phyloP scores from a whole-genome alignment of 1,139 yeast species.

The Yamadazyma aaseri region DNA sequence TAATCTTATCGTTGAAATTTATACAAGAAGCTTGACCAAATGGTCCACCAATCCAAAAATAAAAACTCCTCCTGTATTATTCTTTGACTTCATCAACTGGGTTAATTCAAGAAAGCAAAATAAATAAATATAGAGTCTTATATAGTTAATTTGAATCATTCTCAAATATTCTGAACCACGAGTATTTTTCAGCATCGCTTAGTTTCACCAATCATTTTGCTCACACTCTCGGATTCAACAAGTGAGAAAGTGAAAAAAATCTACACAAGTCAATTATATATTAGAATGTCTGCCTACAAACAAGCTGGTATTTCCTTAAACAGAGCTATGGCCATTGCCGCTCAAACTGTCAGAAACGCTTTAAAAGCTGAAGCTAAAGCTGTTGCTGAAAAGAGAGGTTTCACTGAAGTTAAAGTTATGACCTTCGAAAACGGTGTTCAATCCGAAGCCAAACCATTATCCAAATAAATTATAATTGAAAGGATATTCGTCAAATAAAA shows the following conservation, averaged over 20 bases:
- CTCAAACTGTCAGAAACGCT: conserved; percentile 83
- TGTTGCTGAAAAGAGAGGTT: conserved; percentile 71
- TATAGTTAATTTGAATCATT: too few species aligned
- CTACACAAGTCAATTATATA: neutral
- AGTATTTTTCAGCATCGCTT: conserved; percentile 2
- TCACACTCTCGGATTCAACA: conserved; percentile 2
- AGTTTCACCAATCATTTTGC: conserved; percentile 5
- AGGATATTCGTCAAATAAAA: neutral
- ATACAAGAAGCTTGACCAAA: conserved; percentile 50
- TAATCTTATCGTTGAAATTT: conserved; percentile 51
- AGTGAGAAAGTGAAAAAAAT: conserved; percentile 1
- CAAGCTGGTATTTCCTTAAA: conserved; percentile 86
- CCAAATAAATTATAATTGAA: conserved; percentile 13
- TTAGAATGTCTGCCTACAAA: conserved; percentile 73
- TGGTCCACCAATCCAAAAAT: conserved; percentile 57
- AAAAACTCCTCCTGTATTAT: conserved; percentile 59
- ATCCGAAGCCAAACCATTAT: conserved; percentile 33
- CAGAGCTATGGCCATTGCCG: conserved; percentile 89
- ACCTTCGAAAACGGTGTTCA: conserved; percentile 67
- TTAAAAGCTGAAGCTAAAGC: conserved; percentile 85
- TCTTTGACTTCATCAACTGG: conserved; percentile 84
- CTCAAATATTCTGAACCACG: neutral
- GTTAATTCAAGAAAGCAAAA: conserved; percentile 42
- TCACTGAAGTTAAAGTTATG: conserved; percentile 73
- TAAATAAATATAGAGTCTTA: neutral